Conservation (phyloP, 2,329 filamentous ascomycete genomes). For the Monilinia vaccinii-corymbosi region DNA sequence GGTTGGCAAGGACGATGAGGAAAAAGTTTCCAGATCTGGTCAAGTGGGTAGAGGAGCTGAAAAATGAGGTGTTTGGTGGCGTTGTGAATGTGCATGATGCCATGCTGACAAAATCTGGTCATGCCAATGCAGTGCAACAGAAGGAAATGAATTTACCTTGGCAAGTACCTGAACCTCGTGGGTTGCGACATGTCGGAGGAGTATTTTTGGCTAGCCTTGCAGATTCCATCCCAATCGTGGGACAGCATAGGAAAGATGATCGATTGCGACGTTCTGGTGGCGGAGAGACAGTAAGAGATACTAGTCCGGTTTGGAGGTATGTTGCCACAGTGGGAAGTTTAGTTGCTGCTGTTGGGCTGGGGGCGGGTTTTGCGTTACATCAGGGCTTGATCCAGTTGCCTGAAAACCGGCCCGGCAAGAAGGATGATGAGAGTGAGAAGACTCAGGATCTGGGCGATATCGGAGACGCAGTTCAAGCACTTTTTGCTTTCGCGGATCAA, state of each 20-base stretch:
- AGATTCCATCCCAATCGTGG: slow-evolving; percentile 26
- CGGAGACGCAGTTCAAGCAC: slow-evolving; percentile 25
- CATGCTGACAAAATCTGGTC: slow-evolving; percentile 14
- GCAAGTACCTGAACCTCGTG: slow-evolving; percentile 24
- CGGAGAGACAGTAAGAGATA: slow-evolving; percentile 19
- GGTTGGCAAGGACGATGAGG: slow-evolving; percentile 49
- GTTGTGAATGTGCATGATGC: slow-evolving; percentile 23
- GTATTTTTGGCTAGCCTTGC: slow-evolving; percentile 23
- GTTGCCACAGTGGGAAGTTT: slow-evolving; percentile 21
- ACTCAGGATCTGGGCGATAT: slow-evolving; percentile 16
- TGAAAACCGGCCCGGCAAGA: slow-evolving; percentile 8
- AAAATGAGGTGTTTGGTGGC: slow-evolving; percentile 32
- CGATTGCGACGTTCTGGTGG: slow-evolving; percentile 21
- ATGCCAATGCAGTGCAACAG: slow-evolving; percentile 11
- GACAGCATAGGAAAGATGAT: slow-evolving; percentile 23
- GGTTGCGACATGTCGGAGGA: slow-evolving; percentile 21
- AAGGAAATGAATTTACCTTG: slow-evolving; percentile 25
- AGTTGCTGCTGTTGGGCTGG: slow-evolving; percentile 24
- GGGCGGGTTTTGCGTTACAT: slow-evolving; percentile 28
- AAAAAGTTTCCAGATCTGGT: slow-evolving; percentile 38
- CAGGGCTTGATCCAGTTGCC: slow-evolving; percentile 26
- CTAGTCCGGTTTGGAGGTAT: slow-evolving; percentile 18
- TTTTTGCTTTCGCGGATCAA: slow-evolving; percentile 20
- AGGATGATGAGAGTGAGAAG: neutral
- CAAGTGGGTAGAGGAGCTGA: slow-evolving; percentile 36